Base-by-base conservation (phyloP, 2,329 filamentous ascomycete genomes). In the Epichloe aotearoae region DNA sequence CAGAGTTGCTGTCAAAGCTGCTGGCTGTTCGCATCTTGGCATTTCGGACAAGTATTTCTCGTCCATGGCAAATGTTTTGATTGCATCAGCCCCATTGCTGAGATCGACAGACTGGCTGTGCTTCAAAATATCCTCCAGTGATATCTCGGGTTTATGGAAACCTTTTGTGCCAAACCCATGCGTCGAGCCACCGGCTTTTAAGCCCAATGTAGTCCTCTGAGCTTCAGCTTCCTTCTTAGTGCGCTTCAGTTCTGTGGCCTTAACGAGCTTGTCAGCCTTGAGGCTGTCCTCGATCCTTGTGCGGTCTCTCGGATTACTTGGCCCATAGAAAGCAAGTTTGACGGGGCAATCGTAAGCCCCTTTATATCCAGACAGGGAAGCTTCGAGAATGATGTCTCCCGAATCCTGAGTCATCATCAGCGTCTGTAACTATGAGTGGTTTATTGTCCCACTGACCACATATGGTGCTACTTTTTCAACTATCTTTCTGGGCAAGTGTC, bases 381-480 rank as follows among this genome's bases (percentile, higher is more conserved):
- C 86, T 63, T 95, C 88, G 6, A 90, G 62, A 1, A 77, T 61
- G 8, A 93, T 69, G 17, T 75, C 75, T 49, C 71, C 71, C 1
- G 67, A 66, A 57, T 88, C 84, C 70, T 73, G 43, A 60, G 19
- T 6, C 6, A 20, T 14, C 6, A 19, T 50, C 10, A 50, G 48
- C 7, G 10, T 17, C 33, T 36, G 19, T 17, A 4, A 14, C 38
- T 4, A 36, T 19, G 15, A 42, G 36, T 34, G 14, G 48, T 39
- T 33, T 37, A 2, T 17, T 2, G 39, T 19, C 15, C 20, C 34
- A 55, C 71, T 59, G 64, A 84, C 82, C 61, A 94, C 73, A 61
- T 87, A 88, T 2, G 75, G 77, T 0, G 86, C 81, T 49, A 95
- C 68, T 64, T 86, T 91, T n/a, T 73, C 69, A 1, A 82, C 87